Conservation (phyloP, 306 rosid species). For the Quercus aquifolioides region DNA sequence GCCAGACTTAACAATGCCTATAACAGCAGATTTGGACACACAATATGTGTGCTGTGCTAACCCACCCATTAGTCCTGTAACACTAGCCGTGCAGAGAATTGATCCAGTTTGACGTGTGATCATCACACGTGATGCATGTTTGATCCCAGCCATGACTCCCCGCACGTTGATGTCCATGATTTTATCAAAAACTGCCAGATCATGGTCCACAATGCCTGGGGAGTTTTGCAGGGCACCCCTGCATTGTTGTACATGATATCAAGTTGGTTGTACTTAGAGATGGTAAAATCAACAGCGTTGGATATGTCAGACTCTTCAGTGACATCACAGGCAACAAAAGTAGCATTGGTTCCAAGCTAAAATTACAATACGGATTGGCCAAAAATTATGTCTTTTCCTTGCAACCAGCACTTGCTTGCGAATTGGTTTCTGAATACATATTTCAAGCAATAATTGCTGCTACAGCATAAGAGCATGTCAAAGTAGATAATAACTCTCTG, state of each 20-base stretch:
- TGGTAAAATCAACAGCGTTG: constrained; percentile 67
- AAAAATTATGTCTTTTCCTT: neutral
- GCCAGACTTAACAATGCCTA: constrained; percentile 77
- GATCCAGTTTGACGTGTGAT: constrained; percentile 61
- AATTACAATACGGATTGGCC: too few relatives aligned
- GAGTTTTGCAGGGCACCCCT: constrained; percentile 70
- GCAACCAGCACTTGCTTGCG: neutral
- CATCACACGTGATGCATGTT: constrained; percentile 87
- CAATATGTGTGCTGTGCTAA: constrained; percentile 69
- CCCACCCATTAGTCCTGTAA: constrained; percentile 77
- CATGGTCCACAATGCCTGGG: constrained; percentile 68
- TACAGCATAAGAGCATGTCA: neutral
- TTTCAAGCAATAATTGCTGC: neutral
- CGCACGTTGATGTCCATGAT: constrained; percentile 71
- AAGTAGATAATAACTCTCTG: neutral
- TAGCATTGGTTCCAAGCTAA: constrained; percentile 64
- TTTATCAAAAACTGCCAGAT: constrained; percentile 50
- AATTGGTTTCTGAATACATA: neutral
- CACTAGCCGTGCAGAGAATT: constrained; percentile 81
- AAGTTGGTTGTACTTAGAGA: constrained; percentile 52
- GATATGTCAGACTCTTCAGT: constrained; percentile 71
- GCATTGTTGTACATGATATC: constrained; percentile 89
- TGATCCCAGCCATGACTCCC: constrained; percentile 69
- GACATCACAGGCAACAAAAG: constrained; percentile 69
- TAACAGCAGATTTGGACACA: constrained; percentile 63